Base-by-base conservation (phyloP, 495 filamentous ascomycete genomes). In the Penicillium nucicola region DNA sequence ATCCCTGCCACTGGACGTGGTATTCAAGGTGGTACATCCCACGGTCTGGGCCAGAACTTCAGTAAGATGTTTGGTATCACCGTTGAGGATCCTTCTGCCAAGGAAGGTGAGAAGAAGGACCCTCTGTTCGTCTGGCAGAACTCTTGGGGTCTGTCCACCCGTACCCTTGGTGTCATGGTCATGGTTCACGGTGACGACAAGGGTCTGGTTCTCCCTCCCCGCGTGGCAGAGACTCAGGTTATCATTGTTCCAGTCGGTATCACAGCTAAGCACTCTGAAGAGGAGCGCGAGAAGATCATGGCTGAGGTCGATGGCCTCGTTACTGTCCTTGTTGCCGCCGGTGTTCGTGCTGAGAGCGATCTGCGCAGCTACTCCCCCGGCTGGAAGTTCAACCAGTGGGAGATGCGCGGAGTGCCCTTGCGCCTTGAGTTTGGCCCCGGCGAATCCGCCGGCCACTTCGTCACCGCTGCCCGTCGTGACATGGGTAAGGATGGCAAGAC, bases 381-480 rank as follows among this genome's bases (percentile, higher is more conserved):
- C 53, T 96, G 85, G 82, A 97, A 98, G 70, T 97, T 97, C 79
- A 93, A 93, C 76, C 89, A 97, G 71, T 95, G 88, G 87, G 95
- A 98, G 70, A 76, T 96, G 50, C 91, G 90, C 69, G 93, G 93
- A 66, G 85, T 97, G 12, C 93, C 95, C 13, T 75, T 98, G 25
- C 90, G 95, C 32, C 77, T 98, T 41, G 93, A 97, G 68, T 93
- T 95, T 64, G 95, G 95, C 32, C 93, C 93, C 41, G 93, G 93
- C 68, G 93, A 97, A 65, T 83, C 84, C 2, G 87, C 84, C 35
- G 88, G 89, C 57, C 80, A 87, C 41, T 87, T 91, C 20, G 84
- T 97, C 48, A 88, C 87, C 43, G 86, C 83, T 51, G 86, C 91
- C 9, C 89, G 93, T 50, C 87, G 93, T 55, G 93, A 97, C 64